These are phyloP conservation scores for Coniella lustricola DNA, from an alignment of 2,329 filamentous ascomycete genomes.

Conservation along the genomic window DNA sequence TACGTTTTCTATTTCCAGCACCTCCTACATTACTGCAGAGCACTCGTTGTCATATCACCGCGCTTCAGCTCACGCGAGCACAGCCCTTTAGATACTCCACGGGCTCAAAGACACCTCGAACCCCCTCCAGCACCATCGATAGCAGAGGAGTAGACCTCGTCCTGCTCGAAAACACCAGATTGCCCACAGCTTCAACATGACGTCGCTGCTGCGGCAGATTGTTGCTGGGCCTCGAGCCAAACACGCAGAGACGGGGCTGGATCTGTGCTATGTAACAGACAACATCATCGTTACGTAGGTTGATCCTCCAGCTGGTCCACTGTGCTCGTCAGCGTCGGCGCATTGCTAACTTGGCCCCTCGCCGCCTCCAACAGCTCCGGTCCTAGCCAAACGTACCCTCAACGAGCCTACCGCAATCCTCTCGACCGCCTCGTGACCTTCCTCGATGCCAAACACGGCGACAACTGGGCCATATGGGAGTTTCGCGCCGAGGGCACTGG, in stretches of 20 bases:
- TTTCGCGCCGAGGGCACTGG: constrained; percentile 95
- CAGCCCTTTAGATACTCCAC: too few relatives aligned
- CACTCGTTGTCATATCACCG: too few relatives aligned
- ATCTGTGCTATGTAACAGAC: constrained; percentile 92
- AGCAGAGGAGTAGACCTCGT: too few relatives aligned
- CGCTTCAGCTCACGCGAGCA: too few relatives aligned
- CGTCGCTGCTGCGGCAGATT: constrained; percentile 79
- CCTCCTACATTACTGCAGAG: too few relatives aligned
- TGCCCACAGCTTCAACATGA: constrained; percentile 37
- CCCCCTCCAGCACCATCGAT: too few relatives aligned
- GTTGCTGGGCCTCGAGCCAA: constrained; percentile 79
- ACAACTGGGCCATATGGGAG: constrained; percentile 94
- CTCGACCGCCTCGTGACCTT: constrained; percentile 81
- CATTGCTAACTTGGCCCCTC: too few relatives aligned
- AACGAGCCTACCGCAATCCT: constrained; percentile 89
- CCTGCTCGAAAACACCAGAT: not conserved
- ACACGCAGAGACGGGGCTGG: constrained; percentile 81
- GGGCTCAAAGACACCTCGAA: too few relatives aligned
- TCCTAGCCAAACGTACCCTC: constrained; percentile 80
- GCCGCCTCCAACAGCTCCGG: constrained; percentile 79
- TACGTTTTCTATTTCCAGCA: too few relatives aligned
- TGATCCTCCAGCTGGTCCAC: not conserved
- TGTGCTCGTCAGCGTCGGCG: too few relatives aligned
- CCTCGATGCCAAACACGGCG: constrained; percentile 75
- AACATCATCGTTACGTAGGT: constrained; percentile 59